Evolutionary conservation across 2,329 filamentous ascomycete species (phyloP).

Genomic region (Neonectria hederae): DNA sequence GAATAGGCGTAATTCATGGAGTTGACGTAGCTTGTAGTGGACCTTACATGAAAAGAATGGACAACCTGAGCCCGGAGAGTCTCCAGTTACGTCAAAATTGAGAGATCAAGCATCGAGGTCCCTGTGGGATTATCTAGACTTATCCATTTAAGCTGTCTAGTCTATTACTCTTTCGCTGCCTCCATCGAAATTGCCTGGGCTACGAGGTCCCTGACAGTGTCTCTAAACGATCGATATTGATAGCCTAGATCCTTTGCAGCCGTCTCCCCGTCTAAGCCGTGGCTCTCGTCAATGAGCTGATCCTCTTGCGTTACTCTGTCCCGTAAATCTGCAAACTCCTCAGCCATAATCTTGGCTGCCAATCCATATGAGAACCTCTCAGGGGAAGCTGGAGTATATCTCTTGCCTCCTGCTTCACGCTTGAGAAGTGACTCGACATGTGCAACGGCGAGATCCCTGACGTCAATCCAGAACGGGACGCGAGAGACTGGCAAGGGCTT

Average conservation of each 20-base stretch:
- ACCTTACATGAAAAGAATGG: not conserved
- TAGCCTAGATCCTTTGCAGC: conserved; percentile 52
- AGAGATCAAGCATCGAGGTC: not conserved
- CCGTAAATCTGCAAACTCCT: conserved; percentile 51
- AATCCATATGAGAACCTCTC: conserved; percentile 58
- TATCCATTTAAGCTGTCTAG: not conserved
- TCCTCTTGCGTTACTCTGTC: conserved; percentile 46
- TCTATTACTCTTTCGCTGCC: not conserved
- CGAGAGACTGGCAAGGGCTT: conserved; percentile 48
- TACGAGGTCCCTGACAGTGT: conserved; percentile 50
- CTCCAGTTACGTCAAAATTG: not conserved
- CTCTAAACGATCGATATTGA: conserved; percentile 47
- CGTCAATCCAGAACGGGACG: conserved; percentile 58
- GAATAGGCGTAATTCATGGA: too few relatives aligned
- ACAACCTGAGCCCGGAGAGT: not conserved
- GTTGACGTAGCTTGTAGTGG: not conserved
- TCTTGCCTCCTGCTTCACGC: conserved; percentile 48
- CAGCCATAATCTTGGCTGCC: conserved; percentile 54
- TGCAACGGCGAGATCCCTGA: conserved; percentile 55
- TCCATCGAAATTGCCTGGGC: conserved; percentile 34
- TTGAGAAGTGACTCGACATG: conserved; percentile 55
- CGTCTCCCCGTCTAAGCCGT: conserved; percentile 55
- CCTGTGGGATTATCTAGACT: not conserved
- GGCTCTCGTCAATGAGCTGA: conserved; percentile 48
- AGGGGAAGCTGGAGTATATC: conserved; percentile 52